Percentiles rank a stretch among this genome's conserved stretches.
phyloP scores from a whole-genome alignment of 768 basidiomycete species.

The Boletus pseudo-olivaceus region DNA sequence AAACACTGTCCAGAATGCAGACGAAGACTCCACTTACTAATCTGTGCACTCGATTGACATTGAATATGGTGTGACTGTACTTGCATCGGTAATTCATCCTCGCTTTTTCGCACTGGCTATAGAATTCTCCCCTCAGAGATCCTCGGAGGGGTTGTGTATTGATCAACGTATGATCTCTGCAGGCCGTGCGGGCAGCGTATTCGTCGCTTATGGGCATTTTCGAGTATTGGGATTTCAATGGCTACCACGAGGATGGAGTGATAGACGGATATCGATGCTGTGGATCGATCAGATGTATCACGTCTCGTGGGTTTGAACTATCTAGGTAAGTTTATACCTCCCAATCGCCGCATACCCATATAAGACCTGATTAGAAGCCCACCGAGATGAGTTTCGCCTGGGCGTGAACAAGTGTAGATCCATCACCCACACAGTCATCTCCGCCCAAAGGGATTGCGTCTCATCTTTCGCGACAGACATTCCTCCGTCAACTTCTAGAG shows the following conservation, averaged over 20 bases:
- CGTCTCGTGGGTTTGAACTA: not conserved
- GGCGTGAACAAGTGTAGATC: not conserved
- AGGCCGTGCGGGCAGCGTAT: constrained; percentile 19
- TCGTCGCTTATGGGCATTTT: constrained; percentile 17
- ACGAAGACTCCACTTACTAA: constrained; percentile 1
- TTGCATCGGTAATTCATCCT: constrained; percentile 6
- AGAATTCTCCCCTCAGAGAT: not conserved
- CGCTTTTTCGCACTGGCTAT: constrained; percentile 7
- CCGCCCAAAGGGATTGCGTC: not conserved
- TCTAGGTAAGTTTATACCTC: not conserved
- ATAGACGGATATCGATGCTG: not conserved
- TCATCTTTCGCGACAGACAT: not conserved
- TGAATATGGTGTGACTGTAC: constrained; percentile 21
- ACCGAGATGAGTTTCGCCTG: not conserved
- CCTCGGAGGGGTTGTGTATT: constrained; percentile 10
- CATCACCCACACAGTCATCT: not conserved
- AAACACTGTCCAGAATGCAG: not conserved
- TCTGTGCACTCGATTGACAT: constrained; percentile 10
- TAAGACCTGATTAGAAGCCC: not conserved
- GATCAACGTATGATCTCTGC: constrained; percentile 12
- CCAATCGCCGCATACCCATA: not conserved
- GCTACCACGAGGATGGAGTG: not conserved
- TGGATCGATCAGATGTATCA: no score
- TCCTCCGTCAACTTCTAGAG: not conserved
- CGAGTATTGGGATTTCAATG: not conserved